Percentiles rank a stretch among this genome's conserved stretches.
These are phyloP conservation scores for Elsinoe australis DNA, from an alignment of 2,329 filamentous ascomycete species.

Conservation along the genomic window DNA sequence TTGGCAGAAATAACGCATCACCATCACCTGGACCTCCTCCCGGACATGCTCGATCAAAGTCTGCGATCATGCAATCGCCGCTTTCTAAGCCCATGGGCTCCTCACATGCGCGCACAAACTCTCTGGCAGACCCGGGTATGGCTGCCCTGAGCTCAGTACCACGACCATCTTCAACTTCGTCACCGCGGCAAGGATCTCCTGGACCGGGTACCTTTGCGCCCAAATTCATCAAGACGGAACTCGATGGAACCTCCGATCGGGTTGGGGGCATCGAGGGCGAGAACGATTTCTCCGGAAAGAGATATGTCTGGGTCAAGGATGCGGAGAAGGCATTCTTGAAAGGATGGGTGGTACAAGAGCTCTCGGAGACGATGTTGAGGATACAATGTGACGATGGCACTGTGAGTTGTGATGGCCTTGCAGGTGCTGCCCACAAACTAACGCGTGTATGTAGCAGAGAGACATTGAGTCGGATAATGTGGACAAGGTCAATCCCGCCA, in stretches of 20 bases:
- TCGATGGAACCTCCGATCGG: slow-evolving; percentile 50
- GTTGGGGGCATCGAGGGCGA: slow-evolving; percentile 80
- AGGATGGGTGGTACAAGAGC: slow-evolving; percentile 83
- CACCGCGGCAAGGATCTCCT: slow-evolving; percentile 35
- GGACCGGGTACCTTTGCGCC: slow-evolving; percentile 80
- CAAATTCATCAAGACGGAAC: slow-evolving; percentile 84
- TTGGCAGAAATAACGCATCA: slow-evolving; percentile 56
- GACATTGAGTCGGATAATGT: slow-evolving; percentile 79
- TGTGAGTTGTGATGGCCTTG: slow-evolving; percentile 43
- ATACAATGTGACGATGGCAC: slow-evolving; percentile 92
- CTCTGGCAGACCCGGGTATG: slow-evolving; percentile 45
- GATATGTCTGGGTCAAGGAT: slow-evolving; percentile 96
- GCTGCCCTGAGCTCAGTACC: slow-evolving; percentile 21
- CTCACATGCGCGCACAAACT: slow-evolving; percentile 61
- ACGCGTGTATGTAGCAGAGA: slow-evolving; percentile 56
- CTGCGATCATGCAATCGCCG: slow-evolving; percentile 61
- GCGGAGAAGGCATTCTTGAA: slow-evolving; percentile 80
- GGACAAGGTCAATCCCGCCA: slow-evolving; percentile 98
- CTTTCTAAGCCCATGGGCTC: slow-evolving; percentile 39
- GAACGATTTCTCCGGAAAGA: slow-evolving; percentile 96
- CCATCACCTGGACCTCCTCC: slow-evolving; percentile 54
- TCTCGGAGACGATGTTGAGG: slow-evolving; percentile 59
- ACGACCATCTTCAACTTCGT: slow-evolving; percentile 4
- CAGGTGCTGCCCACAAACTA: slow-evolving; percentile 22
- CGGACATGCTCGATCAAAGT: slow-evolving; percentile 59